Base-by-base conservation (phyloP, 2,329 filamentous ascomycete genomes). In the Dactylellina parvicollis region DNA sequence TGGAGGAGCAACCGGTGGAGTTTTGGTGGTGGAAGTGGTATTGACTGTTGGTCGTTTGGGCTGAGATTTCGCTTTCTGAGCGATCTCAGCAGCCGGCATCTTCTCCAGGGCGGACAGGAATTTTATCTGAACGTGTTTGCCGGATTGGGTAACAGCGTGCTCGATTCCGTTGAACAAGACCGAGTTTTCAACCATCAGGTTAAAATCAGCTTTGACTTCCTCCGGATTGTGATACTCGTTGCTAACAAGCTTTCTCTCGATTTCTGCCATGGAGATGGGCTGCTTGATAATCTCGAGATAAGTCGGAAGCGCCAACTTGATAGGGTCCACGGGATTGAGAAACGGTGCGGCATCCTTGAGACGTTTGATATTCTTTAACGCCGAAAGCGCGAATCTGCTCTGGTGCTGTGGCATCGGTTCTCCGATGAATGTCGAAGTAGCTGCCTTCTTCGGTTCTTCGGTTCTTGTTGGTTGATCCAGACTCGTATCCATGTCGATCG, bases 211-310 rank as follows among this genome's bases (percentile, higher is more conserved):
- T 77, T 89, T 87, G 79, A 96, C 89, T 3, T 88, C 88, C 55
- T 89, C 87, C n/a, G 92, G 85, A 4, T 86, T 88, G 7, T 81
- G 78, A 80, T 97, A 98, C 50, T 85, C 81, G 57, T 86, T 85
- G 28, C 87, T 85, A 78, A 92, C 92, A 34, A 98, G 81, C 76
- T 91, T 93, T 57, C 85, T 84, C 79, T 98, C 94, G 78, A 99
- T 91, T 8, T 89, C 89, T 38, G 86, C 85, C 36, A 99, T 85
- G 80, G 98, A 94, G 84, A 96, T 93, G 0, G 93, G 93, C 28
- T 89, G 85, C 36, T 88, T 86, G 76, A 98, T 88, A 34, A 89
- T 84, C 1, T 86, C 83, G 75, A 90, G 91, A 75, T 92, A 90
- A 1, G 87, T 88, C 61, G 91, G 92, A 40, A 98, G 87, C 26